Evolutionary conservation across 129 eudicot species (phyloP), one percentile per base, ranked within the genome.

Genomic region (Ambrosia artemisiifolia): DNA sequence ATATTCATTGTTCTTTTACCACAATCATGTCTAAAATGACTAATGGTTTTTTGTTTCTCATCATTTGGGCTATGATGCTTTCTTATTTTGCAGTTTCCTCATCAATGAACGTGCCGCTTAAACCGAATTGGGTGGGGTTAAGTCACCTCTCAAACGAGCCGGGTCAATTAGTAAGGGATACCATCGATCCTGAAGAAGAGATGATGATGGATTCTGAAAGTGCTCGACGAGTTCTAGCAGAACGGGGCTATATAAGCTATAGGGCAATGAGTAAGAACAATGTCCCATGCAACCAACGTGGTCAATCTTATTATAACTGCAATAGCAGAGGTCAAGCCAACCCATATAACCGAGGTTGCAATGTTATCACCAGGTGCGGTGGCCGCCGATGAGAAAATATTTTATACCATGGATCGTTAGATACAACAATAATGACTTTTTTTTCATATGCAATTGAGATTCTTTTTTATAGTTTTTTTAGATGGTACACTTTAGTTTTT

Each of bases 301-400:
- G 89, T 8, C 77, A 67, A 0, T 85, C 89, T 20, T 85, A 85
- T 74, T 85, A 85, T 20, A 65, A 85, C 28, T 85, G 89, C 75
- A 60, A 71, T 16, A 18, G 59, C 3, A 61, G 51, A 30, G 69
- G 77, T 43, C 49, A 40, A 24, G 89, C 82, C 8, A 85, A 85
- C 73, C 86, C 86, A 0, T 85, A 85, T 53, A 71, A 32, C 4
- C 79, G 86, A 30, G 84, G 84, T 18, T 85, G 89, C 80, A 85
- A 75, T 16, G 54, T 38, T 38, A 79, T 85, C 42, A 78, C 90
- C 0, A 32, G 76, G 74, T 82, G 90, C 6, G 84, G 81, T 28
- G 77, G 81, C 35, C 81, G 77, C 11, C 65, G 76, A 28, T 78
- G 65, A 77, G 56, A 24, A 42, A 38, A 1, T 54, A 17, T 33